Evolutionary conservation across 2,329 filamentous ascomycete species (phyloP).

Genomic region (Thielaviopsis populi): DNA sequence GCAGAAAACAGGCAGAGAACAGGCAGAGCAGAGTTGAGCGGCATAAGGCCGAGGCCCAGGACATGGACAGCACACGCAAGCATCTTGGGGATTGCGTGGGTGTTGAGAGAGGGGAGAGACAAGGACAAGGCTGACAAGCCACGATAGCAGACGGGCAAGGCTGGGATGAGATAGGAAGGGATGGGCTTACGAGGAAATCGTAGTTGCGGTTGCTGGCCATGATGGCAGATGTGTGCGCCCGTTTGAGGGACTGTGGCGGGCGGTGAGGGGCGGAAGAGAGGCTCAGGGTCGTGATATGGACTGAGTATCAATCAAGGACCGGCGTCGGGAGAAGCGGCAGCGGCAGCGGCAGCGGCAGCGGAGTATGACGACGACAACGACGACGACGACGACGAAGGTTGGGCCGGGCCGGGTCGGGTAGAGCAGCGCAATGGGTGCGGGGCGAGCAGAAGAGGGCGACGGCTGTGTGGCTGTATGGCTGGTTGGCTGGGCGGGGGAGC

Average conservation of each 20-base stretch:
- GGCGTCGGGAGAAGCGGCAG: not conserved
- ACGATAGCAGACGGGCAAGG: conserved; percentile 17
- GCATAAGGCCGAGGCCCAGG: not conserved
- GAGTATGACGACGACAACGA: too few species aligned
- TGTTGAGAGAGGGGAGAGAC: not conserved
- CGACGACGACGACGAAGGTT: too few species aligned
- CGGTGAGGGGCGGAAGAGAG: not conserved
- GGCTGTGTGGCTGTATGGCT: too few species aligned
- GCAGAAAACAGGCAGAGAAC: too few species aligned
- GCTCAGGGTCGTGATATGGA: not conserved
- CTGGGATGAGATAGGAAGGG: conserved; percentile 6
- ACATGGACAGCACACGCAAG: not conserved
- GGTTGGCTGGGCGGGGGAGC: not conserved
- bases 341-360: too few species aligned
- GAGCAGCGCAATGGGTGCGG: too few species aligned
- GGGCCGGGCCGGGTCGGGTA: too few species aligned
- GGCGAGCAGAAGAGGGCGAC: too few species aligned
- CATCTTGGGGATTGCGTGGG: not conserved
- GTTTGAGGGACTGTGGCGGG: not conserved
- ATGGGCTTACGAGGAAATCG: conserved; percentile 69
- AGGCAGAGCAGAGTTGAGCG: not conserved
- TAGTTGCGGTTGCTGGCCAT: conserved; percentile 99
- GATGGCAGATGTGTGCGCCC: conserved; percentile 17
- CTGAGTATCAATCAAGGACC: not conserved
- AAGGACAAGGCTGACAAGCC: not conserved